Conservation (phyloP, 352 stramenopile species). For the Globisporangium apiculatum region DNA sequence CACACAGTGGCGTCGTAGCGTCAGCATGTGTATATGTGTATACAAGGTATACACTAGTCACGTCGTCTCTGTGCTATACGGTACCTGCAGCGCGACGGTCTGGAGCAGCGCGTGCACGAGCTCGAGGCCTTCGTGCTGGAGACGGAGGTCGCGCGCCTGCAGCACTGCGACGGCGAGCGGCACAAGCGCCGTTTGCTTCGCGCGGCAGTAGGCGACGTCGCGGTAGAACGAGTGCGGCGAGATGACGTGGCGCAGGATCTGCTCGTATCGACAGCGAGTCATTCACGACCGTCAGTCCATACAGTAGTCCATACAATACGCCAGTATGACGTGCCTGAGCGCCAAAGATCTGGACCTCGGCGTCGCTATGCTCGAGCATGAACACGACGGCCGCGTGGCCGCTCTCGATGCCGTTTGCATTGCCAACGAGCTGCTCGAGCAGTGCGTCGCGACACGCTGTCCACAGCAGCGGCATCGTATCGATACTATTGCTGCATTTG, state of each 20-base stretch:
- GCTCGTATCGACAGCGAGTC: not conserved
- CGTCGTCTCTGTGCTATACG: not conserved
- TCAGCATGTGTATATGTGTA: too few species aligned
- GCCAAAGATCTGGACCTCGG: conserved; percentile 37
- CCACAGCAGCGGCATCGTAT: conserved; percentile 19
- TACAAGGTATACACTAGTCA: not conserved
- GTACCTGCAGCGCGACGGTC: conserved; percentile 20
- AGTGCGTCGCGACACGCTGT: conserved; percentile 30
- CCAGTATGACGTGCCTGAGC: conserved; percentile 23
- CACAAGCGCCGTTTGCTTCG: conserved; percentile 31
- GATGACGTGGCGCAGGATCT: conserved; percentile 54
- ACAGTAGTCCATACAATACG: not conserved
- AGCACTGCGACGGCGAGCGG: conserved; percentile 27
- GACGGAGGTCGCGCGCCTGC: conserved; percentile 21
- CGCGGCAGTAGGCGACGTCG: conserved; percentile 24
- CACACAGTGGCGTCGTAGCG: not conserved
- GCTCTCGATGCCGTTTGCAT: conserved; percentile 19
- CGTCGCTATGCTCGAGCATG: conserved; percentile 30
- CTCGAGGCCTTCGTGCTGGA: conserved; percentile 62
- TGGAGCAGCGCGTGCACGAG: conserved; percentile 45
- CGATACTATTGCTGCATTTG: not conserved
- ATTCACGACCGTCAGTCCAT: not conserved
- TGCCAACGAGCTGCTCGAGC: conserved; percentile 55
- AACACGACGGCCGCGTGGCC: conserved; percentile 28
- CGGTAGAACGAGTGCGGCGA: conserved; percentile 45